Evolutionary conservation across 257 asterid genomes (phyloP).

Genomic region (Agastache rugosa): DNA sequence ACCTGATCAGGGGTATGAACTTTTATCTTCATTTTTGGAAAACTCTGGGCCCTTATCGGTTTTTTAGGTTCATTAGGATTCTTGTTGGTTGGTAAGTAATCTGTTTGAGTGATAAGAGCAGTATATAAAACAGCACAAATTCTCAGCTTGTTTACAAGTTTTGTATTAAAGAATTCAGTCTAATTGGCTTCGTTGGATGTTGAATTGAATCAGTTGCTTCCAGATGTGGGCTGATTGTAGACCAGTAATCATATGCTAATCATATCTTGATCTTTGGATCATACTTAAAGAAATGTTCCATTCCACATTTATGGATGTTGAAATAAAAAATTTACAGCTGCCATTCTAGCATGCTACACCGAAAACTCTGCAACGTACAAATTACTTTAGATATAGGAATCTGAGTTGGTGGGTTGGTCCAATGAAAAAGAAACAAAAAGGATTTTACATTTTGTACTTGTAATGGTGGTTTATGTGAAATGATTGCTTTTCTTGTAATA

Average conservation of each 20-base stretch:
- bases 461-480: no score
- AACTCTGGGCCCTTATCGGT: no score
- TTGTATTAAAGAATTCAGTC: neutral
- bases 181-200: conserved; percentile 16
- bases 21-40: conserved; percentile 6
- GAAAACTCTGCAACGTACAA: neutral
- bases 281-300: neutral
- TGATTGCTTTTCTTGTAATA: no score
- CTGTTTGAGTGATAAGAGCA: conserved; percentile 8
- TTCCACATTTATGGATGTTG: neutral
- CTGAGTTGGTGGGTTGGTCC: neutral
- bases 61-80: no score
- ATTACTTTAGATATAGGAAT: neutral
- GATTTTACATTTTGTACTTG: neutral
- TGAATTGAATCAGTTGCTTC: conserved; percentile 17
- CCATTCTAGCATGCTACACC: neutral
- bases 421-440: neutral
- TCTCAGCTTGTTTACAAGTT: conserved; percentile 16
- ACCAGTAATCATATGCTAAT: conserved; percentile 13
- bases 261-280: neutral
- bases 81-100: no score
- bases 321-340: neutral
- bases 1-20: conserved; percentile 87
- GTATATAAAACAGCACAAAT: neutral
- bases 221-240: conserved; percentile 1